Evolutionary conservation across 208 protist species (phyloP).

Genomic region (Herpetomonas samuelpessoai): DNA sequence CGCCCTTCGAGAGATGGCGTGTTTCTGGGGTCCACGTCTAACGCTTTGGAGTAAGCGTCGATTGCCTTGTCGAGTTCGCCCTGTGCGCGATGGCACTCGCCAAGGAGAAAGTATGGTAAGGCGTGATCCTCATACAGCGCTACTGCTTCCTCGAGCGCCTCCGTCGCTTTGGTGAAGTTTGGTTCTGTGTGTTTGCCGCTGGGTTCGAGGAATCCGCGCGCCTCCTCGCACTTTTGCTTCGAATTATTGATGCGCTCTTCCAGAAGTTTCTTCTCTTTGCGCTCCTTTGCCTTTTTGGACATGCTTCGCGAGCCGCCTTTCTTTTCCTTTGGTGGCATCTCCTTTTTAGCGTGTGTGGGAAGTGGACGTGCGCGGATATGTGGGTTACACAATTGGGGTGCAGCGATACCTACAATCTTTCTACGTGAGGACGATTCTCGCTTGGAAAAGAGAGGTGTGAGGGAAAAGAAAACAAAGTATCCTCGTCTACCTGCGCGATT

Average conservation of each 20-base stretch:
- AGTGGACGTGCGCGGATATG: no score
- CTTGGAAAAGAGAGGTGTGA: no score
- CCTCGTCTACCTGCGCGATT: no score
- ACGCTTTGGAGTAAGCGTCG: slow-evolving; percentile 66
- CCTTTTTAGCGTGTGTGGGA: background rate
- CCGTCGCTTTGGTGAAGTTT: slow-evolving; percentile 80
- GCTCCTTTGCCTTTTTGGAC: slow-evolving; percentile 44
- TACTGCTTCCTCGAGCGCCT: slow-evolving; percentile 63
- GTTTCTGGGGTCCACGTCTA: slow-evolving; percentile 64
- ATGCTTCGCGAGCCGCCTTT: slow-evolving; percentile 14
- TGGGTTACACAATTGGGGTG: no score
- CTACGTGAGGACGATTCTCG: no score
- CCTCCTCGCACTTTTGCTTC: slow-evolving; percentile 75
- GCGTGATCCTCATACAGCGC: slow-evolving; percentile 71
- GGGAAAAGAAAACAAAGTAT: no score
- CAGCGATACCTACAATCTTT: no score
- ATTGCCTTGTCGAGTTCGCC: slow-evolving; percentile 69
- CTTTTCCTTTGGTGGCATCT: slow-evolving; percentile 39
- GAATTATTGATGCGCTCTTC: slow-evolving; percentile 74
- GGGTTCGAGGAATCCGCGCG: slow-evolving; percentile 61
- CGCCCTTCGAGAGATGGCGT: slow-evolving; percentile 68
- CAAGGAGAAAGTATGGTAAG: slow-evolving; percentile 61
- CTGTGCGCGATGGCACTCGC: slow-evolving; percentile 58
- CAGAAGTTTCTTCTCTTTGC: slow-evolving; percentile 73
- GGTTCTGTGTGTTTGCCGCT: slow-evolving; percentile 51